Conservation (phyloP, 139 green algal species). For the Chlamydomonas sp. region DNA sequence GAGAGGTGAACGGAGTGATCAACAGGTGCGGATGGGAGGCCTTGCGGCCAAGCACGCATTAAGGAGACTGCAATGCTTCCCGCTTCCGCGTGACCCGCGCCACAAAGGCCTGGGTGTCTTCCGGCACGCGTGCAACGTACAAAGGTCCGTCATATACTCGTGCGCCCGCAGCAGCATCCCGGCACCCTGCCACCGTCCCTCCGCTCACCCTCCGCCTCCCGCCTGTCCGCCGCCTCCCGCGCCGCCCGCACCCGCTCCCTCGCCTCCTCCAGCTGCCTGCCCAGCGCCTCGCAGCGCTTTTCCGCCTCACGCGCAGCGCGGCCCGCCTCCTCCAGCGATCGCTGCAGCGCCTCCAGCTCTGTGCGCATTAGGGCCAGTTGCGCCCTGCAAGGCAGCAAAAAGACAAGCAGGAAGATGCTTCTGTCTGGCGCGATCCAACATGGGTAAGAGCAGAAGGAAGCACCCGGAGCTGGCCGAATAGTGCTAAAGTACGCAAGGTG, state of each 20-base stretch:
- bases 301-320: conserved; percentile 24
- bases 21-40: too few relatives aligned
- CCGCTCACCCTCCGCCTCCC: conserved; percentile 34
- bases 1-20: too few relatives aligned
- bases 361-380: conserved; percentile 30
- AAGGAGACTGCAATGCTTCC: too few relatives aligned
- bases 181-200: neutral
- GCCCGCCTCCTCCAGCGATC: conserved; percentile 63
- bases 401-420: neutral
- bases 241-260: conserved; percentile 14
- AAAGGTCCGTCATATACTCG: neutral
- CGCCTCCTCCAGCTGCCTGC: conserved; percentile 39
- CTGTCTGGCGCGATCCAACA: too few relatives aligned
- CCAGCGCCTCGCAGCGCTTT: conserved; percentile 19
- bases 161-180: neutral
- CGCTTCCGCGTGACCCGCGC: too few relatives aligned
- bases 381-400: neutral
- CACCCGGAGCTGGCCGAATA: too few relatives aligned
- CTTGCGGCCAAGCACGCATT: neutral
- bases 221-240: conserved; percentile 31
- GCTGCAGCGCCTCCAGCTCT: conserved; percentile 47
- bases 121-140: too few relatives aligned
- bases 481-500: too few relatives aligned
- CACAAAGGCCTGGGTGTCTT: too few relatives aligned
- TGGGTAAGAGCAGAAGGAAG: too few relatives aligned